These are phyloP conservation scores for Coniophora puteana DNA, from an alignment of 1,284 basidiomycete genomes.

Conservation along the genomic window DNA sequence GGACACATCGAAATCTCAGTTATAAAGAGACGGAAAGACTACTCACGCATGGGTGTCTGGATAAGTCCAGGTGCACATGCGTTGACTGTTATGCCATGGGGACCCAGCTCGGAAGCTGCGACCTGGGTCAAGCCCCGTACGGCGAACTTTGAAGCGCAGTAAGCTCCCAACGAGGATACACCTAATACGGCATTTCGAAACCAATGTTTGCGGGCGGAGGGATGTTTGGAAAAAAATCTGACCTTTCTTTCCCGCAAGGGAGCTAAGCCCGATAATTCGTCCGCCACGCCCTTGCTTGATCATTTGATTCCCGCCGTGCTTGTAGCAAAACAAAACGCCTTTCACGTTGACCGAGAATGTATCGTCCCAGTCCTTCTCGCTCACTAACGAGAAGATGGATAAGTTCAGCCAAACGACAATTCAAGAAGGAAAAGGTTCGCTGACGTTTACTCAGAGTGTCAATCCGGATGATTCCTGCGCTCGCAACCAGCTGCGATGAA, in stretches of 20 bases:
- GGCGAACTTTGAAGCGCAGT: conserved; percentile 31
- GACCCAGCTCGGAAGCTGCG: conserved; percentile 27
- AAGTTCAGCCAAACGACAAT: neutral
- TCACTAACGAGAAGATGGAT: conserved; percentile 5
- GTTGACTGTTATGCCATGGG: conserved; percentile 39
- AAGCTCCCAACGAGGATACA: conserved; percentile 16
- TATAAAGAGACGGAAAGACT: neutral
- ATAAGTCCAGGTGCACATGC: conserved; percentile 40
- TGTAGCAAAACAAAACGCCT: conserved; percentile 7
- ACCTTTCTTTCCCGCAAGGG: conserved; percentile 3
- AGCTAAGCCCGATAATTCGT: conserved; percentile 8
- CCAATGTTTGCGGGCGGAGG: no score
- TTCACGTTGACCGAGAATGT: conserved; percentile 10
- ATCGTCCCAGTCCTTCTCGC: conserved; percentile 15
- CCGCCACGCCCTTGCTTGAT: conserved; percentile 10
- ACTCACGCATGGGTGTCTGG: conserved; percentile 25
- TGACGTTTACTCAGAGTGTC: conserved; percentile 11
- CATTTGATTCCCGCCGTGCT: conserved; percentile 7
- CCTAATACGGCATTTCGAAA: no score
- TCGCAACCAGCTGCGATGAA: conserved; percentile 20
- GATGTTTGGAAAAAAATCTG: no score
- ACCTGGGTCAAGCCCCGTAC: conserved; percentile 28
- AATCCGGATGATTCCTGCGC: conserved; percentile 15
- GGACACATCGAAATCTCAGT: no score
- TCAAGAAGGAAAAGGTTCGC: no score